phyloP scores from a whole-genome alignment of 78 protist species.

The Guillardia theta region DNA sequence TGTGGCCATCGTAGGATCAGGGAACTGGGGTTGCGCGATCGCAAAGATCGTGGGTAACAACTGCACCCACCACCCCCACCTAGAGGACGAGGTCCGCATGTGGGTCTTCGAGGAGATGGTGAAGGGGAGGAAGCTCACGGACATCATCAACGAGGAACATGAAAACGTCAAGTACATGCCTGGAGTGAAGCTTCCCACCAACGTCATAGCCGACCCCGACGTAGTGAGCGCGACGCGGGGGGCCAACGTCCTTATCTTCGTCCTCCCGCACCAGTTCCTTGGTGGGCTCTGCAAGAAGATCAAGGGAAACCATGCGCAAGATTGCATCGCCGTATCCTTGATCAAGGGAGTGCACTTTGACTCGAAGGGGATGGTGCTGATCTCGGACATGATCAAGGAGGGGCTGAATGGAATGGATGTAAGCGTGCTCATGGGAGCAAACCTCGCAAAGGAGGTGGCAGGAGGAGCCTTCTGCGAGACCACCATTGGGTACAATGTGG shows the following conservation, averaged over 20 bases:
- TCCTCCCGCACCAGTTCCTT: constrained; percentile 64
- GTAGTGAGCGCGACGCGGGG: constrained; percentile 42
- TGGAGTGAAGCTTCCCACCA: constrained; percentile 58
- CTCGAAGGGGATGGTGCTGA: constrained; percentile 43
- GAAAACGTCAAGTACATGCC: constrained; percentile 73
- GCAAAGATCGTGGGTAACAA: neutral
- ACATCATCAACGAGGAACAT: constrained; percentile 60
- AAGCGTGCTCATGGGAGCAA: constrained; percentile 74
- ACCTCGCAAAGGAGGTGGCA: constrained; percentile 76
- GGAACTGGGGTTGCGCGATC: constrained; percentile 35
- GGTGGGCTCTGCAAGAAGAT: constrained; percentile 9
- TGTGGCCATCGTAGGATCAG: constrained; percentile 37
- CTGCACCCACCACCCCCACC: neutral
- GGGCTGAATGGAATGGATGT: constrained; percentile 7
- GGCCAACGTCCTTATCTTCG: constrained; percentile 64
- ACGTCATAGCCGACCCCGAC: constrained; percentile 57
- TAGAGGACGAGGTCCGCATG: constrained; percentile 57
- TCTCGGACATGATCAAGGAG: constrained; percentile 56
- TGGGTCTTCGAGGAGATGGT: constrained; percentile 72
- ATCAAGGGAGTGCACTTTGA: constrained; percentile 58
- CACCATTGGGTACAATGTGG: constrained; percentile 57
- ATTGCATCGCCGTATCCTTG: constrained; percentile 64
- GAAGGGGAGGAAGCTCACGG: constrained; percentile 63
- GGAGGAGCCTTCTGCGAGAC: constrained; percentile 68
- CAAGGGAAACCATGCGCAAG: neutral